These are phyloP conservation scores for Dactylonectria macrodidyma DNA, from an alignment of 2,329 filamentous ascomycete species.

Conservation along the genomic window DNA sequence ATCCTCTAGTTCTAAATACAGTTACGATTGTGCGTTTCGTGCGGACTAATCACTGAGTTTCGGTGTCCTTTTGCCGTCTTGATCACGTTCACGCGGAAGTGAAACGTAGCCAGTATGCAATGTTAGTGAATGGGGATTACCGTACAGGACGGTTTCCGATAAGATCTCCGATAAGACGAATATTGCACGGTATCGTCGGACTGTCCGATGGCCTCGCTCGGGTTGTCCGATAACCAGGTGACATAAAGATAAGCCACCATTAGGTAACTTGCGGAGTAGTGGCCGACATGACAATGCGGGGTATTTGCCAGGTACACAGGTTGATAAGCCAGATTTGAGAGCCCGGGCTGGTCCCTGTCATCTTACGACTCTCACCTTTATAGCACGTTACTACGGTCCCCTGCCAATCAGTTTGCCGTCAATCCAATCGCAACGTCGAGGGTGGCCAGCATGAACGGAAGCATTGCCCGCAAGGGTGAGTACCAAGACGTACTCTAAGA, in stretches of 20 bases:
- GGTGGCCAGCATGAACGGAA: background rate
- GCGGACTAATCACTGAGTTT: background rate
- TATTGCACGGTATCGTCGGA: background rate
- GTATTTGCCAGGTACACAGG: too few species aligned
- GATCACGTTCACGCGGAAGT: background rate
- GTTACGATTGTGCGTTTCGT: background rate
- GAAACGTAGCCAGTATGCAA: background rate
- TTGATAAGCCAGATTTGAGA: too few species aligned
- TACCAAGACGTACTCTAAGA: fast-evolving
- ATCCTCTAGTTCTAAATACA: background rate
- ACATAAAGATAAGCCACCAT: too few species aligned
- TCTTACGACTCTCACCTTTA: background rate
- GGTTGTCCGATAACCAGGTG: background rate
- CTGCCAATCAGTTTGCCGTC: background rate
- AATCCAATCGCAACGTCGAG: background rate
- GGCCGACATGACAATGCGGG: too few species aligned
- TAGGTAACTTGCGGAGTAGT: too few species aligned
- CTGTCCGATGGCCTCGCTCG: background rate
- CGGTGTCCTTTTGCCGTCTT: background rate
- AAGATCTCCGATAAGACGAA: background rate
- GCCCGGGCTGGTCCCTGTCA: background rate
- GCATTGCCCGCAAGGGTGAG: background rate
- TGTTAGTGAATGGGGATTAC: background rate
- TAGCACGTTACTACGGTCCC: background rate
- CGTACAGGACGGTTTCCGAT: background rate